phyloP scores from a whole-genome alignment of 1,284 basidiomycete genomes.

The Cutaneotrichosporon spelunceum region DNA sequence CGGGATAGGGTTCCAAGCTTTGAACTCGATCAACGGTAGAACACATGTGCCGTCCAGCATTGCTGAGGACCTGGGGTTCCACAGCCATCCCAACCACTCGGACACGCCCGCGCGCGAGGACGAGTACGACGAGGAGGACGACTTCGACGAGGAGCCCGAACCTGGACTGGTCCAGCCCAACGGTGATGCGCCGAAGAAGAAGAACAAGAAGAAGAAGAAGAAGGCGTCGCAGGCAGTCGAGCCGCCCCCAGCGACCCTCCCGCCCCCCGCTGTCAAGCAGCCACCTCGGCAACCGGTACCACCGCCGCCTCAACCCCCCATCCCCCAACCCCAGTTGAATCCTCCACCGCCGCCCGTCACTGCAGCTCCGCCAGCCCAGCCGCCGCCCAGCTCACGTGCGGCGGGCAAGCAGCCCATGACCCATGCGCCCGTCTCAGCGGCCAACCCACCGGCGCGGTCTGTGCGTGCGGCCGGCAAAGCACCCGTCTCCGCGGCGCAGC shows the following conservation, averaged over 20 bases:
- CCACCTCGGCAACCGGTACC: conserved; percentile 42
- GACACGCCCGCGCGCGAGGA: conserved; percentile 41
- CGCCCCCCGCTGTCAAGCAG: conserved; percentile 41
- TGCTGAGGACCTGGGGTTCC: conserved; percentile 56
- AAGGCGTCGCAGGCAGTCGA: conserved; percentile 41
- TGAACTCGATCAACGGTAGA: conserved; percentile 35
- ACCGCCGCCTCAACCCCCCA: conserved; percentile 34
- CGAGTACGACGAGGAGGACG: conserved; percentile 54
- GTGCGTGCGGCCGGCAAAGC: conserved; percentile 54
- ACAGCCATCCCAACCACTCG: conserved; percentile 56
- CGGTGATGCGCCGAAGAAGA: conserved; percentile 51
- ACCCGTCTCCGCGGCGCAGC: conserved; percentile 60
- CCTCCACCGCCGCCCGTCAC: conserved; percentile 43
- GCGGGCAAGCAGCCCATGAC: conserved; percentile 74
- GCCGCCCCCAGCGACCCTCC: conserved; percentile 45
- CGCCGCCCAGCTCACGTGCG: conserved; percentile 64
- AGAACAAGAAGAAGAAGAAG: conserved; percentile 60
- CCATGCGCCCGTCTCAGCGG: conserved; percentile 47
- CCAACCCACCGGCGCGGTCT: conserved; percentile 51
- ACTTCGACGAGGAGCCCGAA: conserved; percentile 38
- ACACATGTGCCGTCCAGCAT: conserved; percentile 37
- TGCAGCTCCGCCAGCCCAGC: conserved; percentile 45
- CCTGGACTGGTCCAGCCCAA: conserved; percentile 31
- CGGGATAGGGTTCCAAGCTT: conserved; percentile 52
- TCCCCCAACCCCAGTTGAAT: conserved; percentile 32